A percentile compares a stretch with the other conserved stretches of the same genome.
phyloP scores from a whole-genome alignment of 2,329 filamentous ascomycete genomes.

The Exophiala viscosa region DNA sequence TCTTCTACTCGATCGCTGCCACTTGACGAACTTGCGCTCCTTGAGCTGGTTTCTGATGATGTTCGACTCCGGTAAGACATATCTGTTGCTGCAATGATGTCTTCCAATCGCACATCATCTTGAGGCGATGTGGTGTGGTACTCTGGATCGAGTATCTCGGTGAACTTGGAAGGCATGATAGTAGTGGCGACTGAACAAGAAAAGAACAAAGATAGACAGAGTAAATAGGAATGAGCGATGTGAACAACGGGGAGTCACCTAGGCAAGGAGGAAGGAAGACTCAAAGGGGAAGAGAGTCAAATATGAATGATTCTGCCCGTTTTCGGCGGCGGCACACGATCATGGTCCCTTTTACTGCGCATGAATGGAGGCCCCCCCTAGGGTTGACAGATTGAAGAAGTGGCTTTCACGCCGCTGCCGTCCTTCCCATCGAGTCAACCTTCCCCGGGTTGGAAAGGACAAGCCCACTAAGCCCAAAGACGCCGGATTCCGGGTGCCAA shows the following conservation, averaged over 20 bases:
- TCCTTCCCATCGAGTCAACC: background rate
- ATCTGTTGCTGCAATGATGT: conserved; percentile 41
- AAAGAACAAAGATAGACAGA: background rate
- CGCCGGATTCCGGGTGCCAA: background rate
- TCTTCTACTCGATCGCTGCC: conserved; percentile 10
- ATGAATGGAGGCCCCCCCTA: background rate
- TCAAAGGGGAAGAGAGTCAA: background rate
- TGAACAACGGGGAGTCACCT: background rate
- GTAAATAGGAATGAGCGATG: conserved; percentile 1
- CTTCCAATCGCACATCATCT: conserved; percentile 42
- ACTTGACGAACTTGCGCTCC: conserved; percentile 33
- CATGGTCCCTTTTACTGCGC: conserved; percentile 5
- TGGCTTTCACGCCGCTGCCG: conserved; percentile 4
- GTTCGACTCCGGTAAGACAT: conserved; percentile 27
- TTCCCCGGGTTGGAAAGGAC: conserved; percentile 1
- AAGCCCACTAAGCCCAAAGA: background rate
- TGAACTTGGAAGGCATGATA: conserved; percentile 41
- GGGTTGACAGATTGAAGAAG: background rate
- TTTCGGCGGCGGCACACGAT: conserved; percentile 19
- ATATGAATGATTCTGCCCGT: conserved; percentile 1
- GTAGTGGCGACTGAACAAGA: conserved; percentile 18
- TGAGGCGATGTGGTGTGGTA: conserved; percentile 35
- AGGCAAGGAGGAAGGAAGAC: background rate
- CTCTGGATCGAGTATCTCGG: conserved; percentile 42
- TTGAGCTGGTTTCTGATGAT: conserved; percentile 36